Base-by-base conservation (phyloP, 441 rosid genomes). In the Euphorbia neoarborescens region DNA sequence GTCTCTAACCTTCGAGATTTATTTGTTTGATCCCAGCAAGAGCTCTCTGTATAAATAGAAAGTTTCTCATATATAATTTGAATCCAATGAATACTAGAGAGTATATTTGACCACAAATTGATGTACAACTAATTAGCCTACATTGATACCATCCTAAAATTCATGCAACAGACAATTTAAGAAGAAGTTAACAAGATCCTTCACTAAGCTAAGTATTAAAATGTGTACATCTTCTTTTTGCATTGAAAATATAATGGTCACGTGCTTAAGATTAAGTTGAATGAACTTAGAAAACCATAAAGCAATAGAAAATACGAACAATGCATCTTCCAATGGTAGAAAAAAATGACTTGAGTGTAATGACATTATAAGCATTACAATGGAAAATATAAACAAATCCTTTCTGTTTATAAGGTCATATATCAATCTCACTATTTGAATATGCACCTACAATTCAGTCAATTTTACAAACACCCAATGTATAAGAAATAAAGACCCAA, bases 11-110 rank as follows among this genome's bases (percentile, higher is more conserved):
- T 65, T 92, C 99, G 53, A 96, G 84, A 80, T 90, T 82, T 76
- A 93, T 96, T 68, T 97, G 90, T 83, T 83, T 88, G 66, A 96
- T 80, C 50, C 98, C 99, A 68, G 99, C 96, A 79, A 90, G 81
- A 54, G 97, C 98, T 90, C 83, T 93, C 99, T 96, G 94, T 65
- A 65, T 34, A 61, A 74, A 53, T 32, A 60, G 30, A 34, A 11
- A 51, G 35, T 8, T 53, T 0, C 46, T 64, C 53, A 24, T 40
- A 35, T 53, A 20, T 6, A 22, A 37, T 24, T 25, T 8, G 0
- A 30, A 46, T 11, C 24, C 25, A 51, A 14, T 12, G 34, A 7
- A 66, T 17, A 73, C 51, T 22, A 12, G 37, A 37, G 37, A 48
- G n/a, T 25, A 56, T 42, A n/a, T 35, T 57, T 19, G 32, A 59